These are phyloP conservation scores for Chamaecrista fasciculata DNA, from an alignment of 306 rosid genomes.

Conservation along the genomic window DNA sequence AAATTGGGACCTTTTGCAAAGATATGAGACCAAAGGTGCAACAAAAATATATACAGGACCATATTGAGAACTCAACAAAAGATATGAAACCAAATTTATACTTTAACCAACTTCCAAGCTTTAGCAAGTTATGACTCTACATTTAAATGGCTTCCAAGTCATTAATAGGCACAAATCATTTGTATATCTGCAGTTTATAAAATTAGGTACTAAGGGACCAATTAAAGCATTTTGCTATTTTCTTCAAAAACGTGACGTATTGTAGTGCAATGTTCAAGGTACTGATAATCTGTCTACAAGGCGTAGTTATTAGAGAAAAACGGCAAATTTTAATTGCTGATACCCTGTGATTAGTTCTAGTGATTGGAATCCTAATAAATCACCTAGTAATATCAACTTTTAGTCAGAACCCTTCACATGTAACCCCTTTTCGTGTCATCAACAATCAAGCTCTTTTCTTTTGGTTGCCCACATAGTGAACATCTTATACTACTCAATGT, in stretches of 20 bases:
- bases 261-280: background rate
- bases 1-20: no score
- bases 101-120: background rate
- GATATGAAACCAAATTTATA: no score
- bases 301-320: background rate
- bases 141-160: background rate
- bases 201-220: background rate
- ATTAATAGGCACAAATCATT: background rate
- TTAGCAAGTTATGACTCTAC: background rate
- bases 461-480: no score
- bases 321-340: background rate
- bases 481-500: no score
- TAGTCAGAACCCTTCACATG: no score
- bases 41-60: no score
- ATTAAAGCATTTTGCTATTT: background rate
- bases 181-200: background rate
- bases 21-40: no score
- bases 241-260: background rate
- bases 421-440: no score
- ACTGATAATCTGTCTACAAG: background rate
- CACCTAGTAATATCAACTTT: background rate
- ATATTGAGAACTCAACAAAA: no score
- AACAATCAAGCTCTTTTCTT: no score
- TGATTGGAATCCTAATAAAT: background rate
- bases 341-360: background rate